Evolutionary conservation across 1,284 basidiomycete species (phyloP), one percentile per base, ranked within the genome.

Genomic region (Ustilago sp.): DNA sequence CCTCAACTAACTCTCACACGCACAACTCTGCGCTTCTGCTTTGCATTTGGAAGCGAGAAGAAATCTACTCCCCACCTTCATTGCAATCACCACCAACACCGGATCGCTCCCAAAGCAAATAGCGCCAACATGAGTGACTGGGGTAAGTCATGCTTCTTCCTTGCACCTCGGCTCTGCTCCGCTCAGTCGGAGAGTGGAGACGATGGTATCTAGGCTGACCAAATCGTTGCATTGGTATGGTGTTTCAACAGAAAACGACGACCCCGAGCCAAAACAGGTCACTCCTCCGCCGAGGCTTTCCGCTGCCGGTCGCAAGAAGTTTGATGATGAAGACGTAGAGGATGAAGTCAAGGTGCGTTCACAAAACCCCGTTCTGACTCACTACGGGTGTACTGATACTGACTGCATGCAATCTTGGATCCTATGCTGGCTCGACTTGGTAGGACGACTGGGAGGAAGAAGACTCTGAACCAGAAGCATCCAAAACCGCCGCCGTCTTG

Each of bases 391-490:
- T 61, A 8, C 60, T 74, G 43, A 69, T 47, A 6, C 38, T 28
- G 23, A 3, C 23, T 28, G 23, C 23, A 28, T 28, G 23, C n/a
- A 19, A 36, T 43, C 17, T 23, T 45, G n/a, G 43, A 13, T 34
- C 23, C 31, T 36, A 17, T 51, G 23, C 19, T 3, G 52, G 32
- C 52, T 31, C 17, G 12, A 8, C 36, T 39, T 32, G 4, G 28
- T 59, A 80, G 78, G 84, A 86, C 55, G 84, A 86, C 59, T 86
- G 84, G 84, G 84, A 86, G 43, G 83, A 81, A 32, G 79, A 80
- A 28, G 81, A 84, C 50, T 79, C 79, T 28, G 80, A 80, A 47
- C 69, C 73, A 12, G 75, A 80, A 59, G 57, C 59, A 34, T 56
- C 76, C n/a, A 72, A 70, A 51, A 51, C 68, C 3, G 58, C 64